phyloP scores from a whole-genome alignment of 768 basidiomycete genomes.

The Amanita molliuscula region DNA sequence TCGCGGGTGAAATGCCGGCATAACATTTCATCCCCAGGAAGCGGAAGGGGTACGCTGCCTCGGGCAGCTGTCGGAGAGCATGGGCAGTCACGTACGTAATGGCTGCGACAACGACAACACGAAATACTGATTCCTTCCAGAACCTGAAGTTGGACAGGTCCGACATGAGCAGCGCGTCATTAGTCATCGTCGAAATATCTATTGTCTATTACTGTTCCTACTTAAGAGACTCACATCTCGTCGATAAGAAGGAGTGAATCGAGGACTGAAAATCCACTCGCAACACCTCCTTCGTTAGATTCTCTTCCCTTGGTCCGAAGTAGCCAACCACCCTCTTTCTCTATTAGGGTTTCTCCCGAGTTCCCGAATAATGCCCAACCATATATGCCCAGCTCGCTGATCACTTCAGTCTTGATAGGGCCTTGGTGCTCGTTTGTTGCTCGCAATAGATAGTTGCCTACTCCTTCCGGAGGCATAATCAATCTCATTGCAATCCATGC shows the following conservation, averaged over 20 bases:
- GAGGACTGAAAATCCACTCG: slow-evolving; percentile 70
- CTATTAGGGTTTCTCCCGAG: slow-evolving; percentile 29
- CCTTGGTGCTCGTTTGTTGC: slow-evolving; percentile 39
- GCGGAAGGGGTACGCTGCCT: neutral
- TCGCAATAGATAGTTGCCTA: slow-evolving; percentile 68
- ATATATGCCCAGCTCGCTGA: slow-evolving; percentile 89
- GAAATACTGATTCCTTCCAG: slow-evolving; percentile 7
- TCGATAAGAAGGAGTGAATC: slow-evolving; percentile 59
- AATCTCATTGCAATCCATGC: slow-evolving; percentile 97
- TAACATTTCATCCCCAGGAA: neutral
- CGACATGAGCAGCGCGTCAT: neutral
- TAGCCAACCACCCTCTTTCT: slow-evolving; percentile 72
- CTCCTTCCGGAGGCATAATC: slow-evolving; percentile 64
- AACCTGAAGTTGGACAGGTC: neutral
- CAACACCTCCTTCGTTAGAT: slow-evolving; percentile 87
- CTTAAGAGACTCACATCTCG: no score
- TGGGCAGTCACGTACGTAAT: slow-evolving; percentile 10
- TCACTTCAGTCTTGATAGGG: slow-evolving; percentile 53
- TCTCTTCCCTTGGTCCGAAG: slow-evolving; percentile 86
- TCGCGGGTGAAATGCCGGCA: slow-evolving; percentile 6
- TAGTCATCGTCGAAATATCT: neutral
- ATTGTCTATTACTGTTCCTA: neutral
- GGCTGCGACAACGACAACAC: slow-evolving; percentile 6
- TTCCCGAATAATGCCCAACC: slow-evolving; percentile 76
- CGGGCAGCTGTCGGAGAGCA: slow-evolving; percentile 2